A percentile compares a stretch with the other conserved stretches of the same genome.
Conservation (phyloP, 805 yeast species). For the Nakazawaea siamensis region DNA sequence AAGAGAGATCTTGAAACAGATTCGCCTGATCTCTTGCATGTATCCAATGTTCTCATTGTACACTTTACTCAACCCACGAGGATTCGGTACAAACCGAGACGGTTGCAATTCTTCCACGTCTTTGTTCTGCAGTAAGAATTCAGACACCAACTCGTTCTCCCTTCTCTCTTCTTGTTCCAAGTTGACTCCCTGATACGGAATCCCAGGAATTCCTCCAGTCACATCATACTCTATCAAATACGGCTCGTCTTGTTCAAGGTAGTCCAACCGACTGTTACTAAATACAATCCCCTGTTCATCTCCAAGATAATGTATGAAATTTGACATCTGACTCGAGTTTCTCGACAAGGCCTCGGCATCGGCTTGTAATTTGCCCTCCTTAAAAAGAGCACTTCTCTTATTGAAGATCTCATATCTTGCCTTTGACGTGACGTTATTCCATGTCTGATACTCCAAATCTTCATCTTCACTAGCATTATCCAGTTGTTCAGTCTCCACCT, state of each 20-base stretch:
- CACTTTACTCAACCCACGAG: slow-evolving; percentile 52
- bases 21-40: slow-evolving; percentile 82
- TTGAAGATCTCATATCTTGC: slow-evolving; percentile 70
- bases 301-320: slow-evolving; percentile 40
- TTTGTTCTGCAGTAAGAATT: slow-evolving; percentile 21
- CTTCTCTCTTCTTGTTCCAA: slow-evolving; percentile 34
- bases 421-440: slow-evolving; percentile 80
- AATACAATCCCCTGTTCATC: slow-evolving; percentile 24
- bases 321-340: slow-evolving; percentile 59
- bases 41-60: slow-evolving; percentile 60
- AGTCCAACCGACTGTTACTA: slow-evolving; percentile 21
- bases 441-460: slow-evolving; percentile 71
- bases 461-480: slow-evolving; percentile 49
- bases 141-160: slow-evolving; percentile 36
- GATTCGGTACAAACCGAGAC: slow-evolving; percentile 31
- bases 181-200: slow-evolving; percentile 44
- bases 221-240: slow-evolving; percentile 79
- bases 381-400: slow-evolving; percentile 60
- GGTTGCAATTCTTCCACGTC: slow-evolving; percentile 26
- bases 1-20: slow-evolving; percentile 81
- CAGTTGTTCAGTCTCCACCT: slow-evolving; percentile 23
- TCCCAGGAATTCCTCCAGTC: slow-evolving; percentile 68
- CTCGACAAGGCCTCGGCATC: slow-evolving; percentile 67
- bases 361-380: slow-evolving; percentile 45
- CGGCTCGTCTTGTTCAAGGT: slow-evolving; percentile 45